Conservation (phyloP, 176 grass and related monocot species). For the Bothriochloa decipiens region DNA sequence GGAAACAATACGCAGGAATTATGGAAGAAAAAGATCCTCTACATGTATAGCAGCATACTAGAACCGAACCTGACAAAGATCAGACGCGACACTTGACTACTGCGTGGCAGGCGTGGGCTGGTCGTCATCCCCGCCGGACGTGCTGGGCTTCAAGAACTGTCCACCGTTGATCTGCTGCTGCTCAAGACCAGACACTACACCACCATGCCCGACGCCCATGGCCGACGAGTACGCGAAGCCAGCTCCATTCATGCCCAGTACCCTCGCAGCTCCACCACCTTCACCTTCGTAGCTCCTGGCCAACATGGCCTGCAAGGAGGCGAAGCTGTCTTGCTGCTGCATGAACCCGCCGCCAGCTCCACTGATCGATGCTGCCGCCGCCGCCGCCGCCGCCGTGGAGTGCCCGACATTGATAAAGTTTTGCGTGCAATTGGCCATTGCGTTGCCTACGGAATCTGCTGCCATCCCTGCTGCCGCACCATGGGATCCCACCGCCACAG, state of each 20-base stretch:
- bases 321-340: slow-evolving; percentile 52
- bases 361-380: slow-evolving; percentile 43
- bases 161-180: slow-evolving; percentile 26
- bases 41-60: background rate
- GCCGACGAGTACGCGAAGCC: slow-evolving; percentile 53
- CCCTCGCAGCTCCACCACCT: slow-evolving; percentile 7
- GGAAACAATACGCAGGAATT: background rate
- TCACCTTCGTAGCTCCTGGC: slow-evolving; percentile 59
- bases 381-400: background rate
- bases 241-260: slow-evolving; percentile 34
- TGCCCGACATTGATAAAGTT: slow-evolving; percentile 50
- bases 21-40: background rate
- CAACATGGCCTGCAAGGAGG: slow-evolving; percentile 57
- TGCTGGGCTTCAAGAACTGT: slow-evolving; percentile 68
- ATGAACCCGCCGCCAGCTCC: slow-evolving; percentile 49
- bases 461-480: slow-evolving; percentile 23
- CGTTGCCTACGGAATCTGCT: slow-evolving; percentile 51
- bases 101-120: slow-evolving; percentile 48
- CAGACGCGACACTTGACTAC: slow-evolving; percentile 2
- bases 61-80: slow-evolving; percentile 39
- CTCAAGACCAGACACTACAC: slow-evolving; percentile 45
- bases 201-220: slow-evolving; percentile 37
- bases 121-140: slow-evolving; percentile 54
- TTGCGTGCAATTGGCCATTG: slow-evolving; percentile 43
- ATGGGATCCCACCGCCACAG: slow-evolving; percentile 32